Percentiles rank a stretch among this genome's conserved stretches.
Conservation (phyloP, 768 basidiomycete genomes). For the Fomitopsis pulvina region DNA sequence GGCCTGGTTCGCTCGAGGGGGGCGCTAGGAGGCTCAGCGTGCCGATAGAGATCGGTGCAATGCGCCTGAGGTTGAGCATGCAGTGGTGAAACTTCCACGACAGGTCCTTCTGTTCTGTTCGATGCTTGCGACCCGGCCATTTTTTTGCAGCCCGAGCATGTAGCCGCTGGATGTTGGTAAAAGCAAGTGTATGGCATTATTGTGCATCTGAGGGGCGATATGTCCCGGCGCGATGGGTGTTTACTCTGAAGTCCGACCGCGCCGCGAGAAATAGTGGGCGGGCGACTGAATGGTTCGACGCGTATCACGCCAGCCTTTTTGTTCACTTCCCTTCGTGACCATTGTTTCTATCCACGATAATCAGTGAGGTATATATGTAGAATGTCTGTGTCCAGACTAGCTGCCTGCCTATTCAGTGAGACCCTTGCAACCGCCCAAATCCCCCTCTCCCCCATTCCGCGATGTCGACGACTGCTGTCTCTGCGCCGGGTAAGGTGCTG, state of each 20-base stretch:
- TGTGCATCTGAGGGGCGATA: not conserved
- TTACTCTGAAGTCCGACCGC: not conserved
- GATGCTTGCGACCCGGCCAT: not conserved
- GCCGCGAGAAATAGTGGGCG: not conserved
- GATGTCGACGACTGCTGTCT: constrained; percentile 56
- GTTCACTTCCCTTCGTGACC: not conserved
- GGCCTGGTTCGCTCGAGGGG: constrained; percentile 81
- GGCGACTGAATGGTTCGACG: not conserved
- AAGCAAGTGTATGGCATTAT: too few species aligned
- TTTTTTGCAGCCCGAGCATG: not conserved
- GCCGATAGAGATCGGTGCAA: not conserved
- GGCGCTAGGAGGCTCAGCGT: constrained; percentile 25
- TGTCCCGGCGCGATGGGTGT: not conserved
- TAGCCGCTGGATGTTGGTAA: too few species aligned
- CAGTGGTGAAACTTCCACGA: not conserved
- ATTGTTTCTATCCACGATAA: not conserved
- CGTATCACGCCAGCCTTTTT: not conserved
- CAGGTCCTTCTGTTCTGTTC: not conserved
- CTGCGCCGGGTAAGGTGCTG: constrained; percentile 92
- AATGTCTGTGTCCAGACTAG: not conserved
- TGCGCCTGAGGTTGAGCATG: not conserved
- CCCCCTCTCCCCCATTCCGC: not conserved
- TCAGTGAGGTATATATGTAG: not conserved
- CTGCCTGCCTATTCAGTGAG: not conserved
- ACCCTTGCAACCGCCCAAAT: not conserved